Base-by-base conservation (phyloP, 2,329 filamentous ascomycete species). In the Fonsecaea pedrosoi region DNA sequence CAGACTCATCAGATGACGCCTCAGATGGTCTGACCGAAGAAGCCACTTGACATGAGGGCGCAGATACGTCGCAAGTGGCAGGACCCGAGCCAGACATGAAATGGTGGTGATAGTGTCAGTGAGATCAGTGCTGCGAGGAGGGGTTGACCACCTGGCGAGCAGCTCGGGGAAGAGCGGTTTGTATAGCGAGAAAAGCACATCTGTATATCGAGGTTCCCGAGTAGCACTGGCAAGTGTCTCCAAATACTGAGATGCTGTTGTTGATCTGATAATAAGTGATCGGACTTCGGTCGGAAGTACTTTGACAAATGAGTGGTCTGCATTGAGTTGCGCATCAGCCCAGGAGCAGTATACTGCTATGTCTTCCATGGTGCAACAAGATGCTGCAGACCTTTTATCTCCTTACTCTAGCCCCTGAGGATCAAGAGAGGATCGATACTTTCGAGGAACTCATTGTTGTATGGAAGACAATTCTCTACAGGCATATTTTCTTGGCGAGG, bases 121-220 rank as follows among this genome's bases (percentile, higher is more conserved):
- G 3, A 68, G 34, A 34, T 76, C 73, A 1, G 45, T 42, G 13
- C 64, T 37, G 40, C 73, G n/a, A 45, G 37, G 35, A 13, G 56
- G 72, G 59, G 90, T 37, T 9, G 50, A 82, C 92, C 92, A 96
- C 82, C 90, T 84, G 69, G 92, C 90, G 78, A 90, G 92, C 58
- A 96, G 83, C 78, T 97, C 94, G 73, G 92, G 87, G 74, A 95
- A 92, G 48, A 94, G 80, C 69, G 85, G 82, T 76, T 91, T 88
- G 78, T 94, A 93, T 74, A 90, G 85, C 71, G 86, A 82, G 75
- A 95, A 93, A 75, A 97, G 82, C 64, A 83, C 82, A 75, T 92
- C 87, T 74, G 92, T 94, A 77, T 88, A 85, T 79, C 83, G 82
- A 73, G 91, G 84, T 73, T 87, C 84, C 75, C 96, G 85, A 65